Evolutionary conservation across 2,329 filamentous ascomycete species (phyloP), one percentile per base, ranked within the genome.

Genomic region (Dactylellina parvicollis): DNA sequence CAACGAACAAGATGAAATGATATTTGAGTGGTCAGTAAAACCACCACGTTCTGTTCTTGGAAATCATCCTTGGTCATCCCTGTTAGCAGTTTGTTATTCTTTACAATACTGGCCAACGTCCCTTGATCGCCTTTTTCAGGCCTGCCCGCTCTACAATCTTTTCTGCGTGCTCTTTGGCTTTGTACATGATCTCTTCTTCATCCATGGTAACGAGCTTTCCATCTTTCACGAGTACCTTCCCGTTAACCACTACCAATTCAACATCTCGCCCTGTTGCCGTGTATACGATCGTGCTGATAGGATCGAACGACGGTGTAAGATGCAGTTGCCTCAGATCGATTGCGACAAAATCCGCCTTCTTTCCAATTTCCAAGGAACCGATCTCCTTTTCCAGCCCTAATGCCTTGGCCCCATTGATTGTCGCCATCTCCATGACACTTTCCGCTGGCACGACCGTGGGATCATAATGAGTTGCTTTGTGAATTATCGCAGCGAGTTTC

Each of bases 401-500:
- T 0, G 84, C 84, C 61, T 79, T 81, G 0, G 84, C 84, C 0
- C 83, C 84, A 55, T 84, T 82, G 71, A 85, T 83, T 0, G 84
- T 85, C 0, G 83, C 83, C 83, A 86, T 84, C 75, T 84, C 82
- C 24, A 85, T 77, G 1, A 83, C 83, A 0, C 79, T 79, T 65
- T 85, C 81, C 0, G 84, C 84, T 0, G 80, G 80, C 0, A 85
- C 78, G 0, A 80, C 74, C 0, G 78, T 80, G 1, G 84, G 83
- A 70, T 85, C 80, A 20, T 57, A 59, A 36, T 72, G 67, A 1
- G 67, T 72, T 20, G 67, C 67, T 32, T 72, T 72, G 40, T 86
- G 84, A 32, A 86, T 77, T 9, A 85, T 82, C 0, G 80, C 82
- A 0, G 84, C 83, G 0, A 85, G 79, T 54, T 84, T 83, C 83